phyloP scores from a whole-genome alignment of 164 flowering plant species.

The Chloranthus sessilifolius region DNA sequence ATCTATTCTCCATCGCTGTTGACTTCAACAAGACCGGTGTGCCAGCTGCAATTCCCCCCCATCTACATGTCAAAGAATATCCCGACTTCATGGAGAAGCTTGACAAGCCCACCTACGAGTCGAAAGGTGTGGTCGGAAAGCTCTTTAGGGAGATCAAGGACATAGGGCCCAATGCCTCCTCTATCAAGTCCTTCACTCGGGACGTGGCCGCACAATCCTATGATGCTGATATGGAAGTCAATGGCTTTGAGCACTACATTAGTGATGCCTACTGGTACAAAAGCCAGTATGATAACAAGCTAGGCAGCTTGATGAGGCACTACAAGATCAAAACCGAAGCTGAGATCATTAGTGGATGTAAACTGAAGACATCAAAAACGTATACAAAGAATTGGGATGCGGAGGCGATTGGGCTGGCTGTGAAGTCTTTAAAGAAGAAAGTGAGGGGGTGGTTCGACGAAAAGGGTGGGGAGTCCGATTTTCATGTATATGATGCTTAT shows the following conservation, averaged over 20 bases:
- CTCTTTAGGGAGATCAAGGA: constrained; percentile 60
- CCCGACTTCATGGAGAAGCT: constrained; percentile 95
- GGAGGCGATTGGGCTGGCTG: constrained; percentile 51
- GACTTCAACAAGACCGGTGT: constrained; percentile 89
- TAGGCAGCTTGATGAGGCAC: constrained; percentile 68
- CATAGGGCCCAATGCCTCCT: constrained; percentile 19
- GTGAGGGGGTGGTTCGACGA: constrained; percentile 61
- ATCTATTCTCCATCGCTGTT: constrained; percentile 66
- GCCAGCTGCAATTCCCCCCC: constrained; percentile 62
- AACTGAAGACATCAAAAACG: constrained; percentile 49
- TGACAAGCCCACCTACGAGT: constrained; percentile 60
- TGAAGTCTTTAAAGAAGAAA: constrained; percentile 62
- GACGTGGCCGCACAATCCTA: constrained; percentile 52
- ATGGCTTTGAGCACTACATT: constrained; percentile 56
- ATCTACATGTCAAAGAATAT: constrained; percentile 47
- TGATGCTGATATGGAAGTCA: constrained; percentile 69
- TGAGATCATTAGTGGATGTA: constrained; percentile 61
- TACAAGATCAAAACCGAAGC: constrained; percentile 75
- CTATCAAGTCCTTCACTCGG: constrained; percentile 37
- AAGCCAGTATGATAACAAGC: constrained; percentile 51
- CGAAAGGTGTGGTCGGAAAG: constrained; percentile 31
- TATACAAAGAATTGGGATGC: constrained; percentile 46
- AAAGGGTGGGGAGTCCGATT: constrained; percentile 11
- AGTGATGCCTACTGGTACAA: constrained; percentile 62
- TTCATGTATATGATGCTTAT: constrained; percentile 23